These are phyloP conservation scores for Didymella sp. DNA, from an alignment of 2,329 filamentous ascomycete genomes.

Conservation along the genomic window DNA sequence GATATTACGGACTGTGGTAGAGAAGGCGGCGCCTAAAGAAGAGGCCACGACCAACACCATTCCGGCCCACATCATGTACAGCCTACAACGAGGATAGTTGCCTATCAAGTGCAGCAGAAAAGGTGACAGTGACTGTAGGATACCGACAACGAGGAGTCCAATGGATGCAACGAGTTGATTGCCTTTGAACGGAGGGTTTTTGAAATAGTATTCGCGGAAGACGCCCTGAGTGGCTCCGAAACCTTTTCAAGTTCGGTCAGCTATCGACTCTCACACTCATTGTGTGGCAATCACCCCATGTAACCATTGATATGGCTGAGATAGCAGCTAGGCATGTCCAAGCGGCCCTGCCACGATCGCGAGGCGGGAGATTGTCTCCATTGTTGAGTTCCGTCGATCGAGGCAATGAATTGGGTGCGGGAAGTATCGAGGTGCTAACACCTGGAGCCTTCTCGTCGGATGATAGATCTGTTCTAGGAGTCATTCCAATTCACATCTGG, in stretches of 20 bases:
- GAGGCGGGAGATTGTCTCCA: neutral
- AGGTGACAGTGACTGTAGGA: neutral
- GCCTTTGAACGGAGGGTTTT: neutral
- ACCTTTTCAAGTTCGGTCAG: neutral
- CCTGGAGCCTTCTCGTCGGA: neutral
- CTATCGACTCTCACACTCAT: neutral
- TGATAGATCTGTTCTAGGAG: neutral
- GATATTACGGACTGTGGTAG: neutral
- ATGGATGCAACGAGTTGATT: constrained; percentile 7
- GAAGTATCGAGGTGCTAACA: neutral
- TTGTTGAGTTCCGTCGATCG: neutral
- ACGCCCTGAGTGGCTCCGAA: constrained; percentile 5
- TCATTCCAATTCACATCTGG: neutral
- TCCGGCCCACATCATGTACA: constrained; percentile 1
- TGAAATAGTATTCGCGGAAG: constrained; percentile 10
- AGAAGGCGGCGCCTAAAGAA: constrained; percentile 1
- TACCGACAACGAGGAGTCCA: neutral
- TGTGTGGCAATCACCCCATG: neutral
- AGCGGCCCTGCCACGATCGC: neutral
- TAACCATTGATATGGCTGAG: constrained; percentile 4
- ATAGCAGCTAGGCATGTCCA: constrained; percentile 5
- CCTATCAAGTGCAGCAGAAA: constrained; percentile 1
- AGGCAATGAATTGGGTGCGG: neutral
- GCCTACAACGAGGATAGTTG: neutral
- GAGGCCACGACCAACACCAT: constrained; percentile 6